A percentile compares a stretch with the other conserved stretches of the same genome.
Evolutionary conservation across 495 filamentous ascomycete genomes (phyloP).

Genomic region (Apodospora peruviana): DNA sequence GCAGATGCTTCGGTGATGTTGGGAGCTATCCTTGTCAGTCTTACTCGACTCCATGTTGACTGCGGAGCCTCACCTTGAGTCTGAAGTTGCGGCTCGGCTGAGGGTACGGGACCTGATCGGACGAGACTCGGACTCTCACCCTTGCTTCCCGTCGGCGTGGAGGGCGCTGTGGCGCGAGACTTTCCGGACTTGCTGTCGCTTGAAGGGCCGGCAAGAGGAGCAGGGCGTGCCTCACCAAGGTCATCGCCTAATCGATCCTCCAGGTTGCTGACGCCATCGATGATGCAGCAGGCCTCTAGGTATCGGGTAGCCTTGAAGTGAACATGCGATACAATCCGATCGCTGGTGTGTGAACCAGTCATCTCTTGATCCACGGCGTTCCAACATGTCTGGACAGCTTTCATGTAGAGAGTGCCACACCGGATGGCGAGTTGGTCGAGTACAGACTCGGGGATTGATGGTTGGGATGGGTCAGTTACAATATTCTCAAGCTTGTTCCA

Average conservation of each 20-base stretch:
- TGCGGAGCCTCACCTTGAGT: constrained; percentile 6
- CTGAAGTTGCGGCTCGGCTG: neutral
- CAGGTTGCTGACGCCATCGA: constrained; percentile 43
- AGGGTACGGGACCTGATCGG: too few species aligned
- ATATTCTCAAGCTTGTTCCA: constrained; percentile 74
- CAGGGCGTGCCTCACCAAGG: constrained; percentile 16
- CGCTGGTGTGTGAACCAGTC: constrained; percentile 25
- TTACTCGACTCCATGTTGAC: neutral
- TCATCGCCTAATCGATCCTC: constrained; percentile 42
- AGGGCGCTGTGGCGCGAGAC: neutral
- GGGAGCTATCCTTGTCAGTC: neutral
- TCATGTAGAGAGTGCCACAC: constrained; percentile 72
- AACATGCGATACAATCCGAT: constrained; percentile 35
- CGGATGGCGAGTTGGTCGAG: constrained; percentile 61
- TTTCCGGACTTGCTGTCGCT: constrained; percentile 14
- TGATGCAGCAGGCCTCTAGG: constrained; percentile 45
- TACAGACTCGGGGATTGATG: constrained; percentile 35
- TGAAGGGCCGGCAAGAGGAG: constrained; percentile 9
- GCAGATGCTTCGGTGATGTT: constrained; percentile 2
- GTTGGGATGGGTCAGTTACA: constrained; percentile 31
- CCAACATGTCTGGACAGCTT: constrained; percentile 74
- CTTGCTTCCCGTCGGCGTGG: too few species aligned
- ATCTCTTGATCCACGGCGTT: constrained; percentile 68
- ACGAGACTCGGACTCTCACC: too few species aligned
- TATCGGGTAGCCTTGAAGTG: constrained; percentile 40